Percentiles rank a stretch among this genome's conserved stretches.
phyloP scores from a whole-genome alignment of 1,284 basidiomycete genomes.

The Trametes versicolor region DNA sequence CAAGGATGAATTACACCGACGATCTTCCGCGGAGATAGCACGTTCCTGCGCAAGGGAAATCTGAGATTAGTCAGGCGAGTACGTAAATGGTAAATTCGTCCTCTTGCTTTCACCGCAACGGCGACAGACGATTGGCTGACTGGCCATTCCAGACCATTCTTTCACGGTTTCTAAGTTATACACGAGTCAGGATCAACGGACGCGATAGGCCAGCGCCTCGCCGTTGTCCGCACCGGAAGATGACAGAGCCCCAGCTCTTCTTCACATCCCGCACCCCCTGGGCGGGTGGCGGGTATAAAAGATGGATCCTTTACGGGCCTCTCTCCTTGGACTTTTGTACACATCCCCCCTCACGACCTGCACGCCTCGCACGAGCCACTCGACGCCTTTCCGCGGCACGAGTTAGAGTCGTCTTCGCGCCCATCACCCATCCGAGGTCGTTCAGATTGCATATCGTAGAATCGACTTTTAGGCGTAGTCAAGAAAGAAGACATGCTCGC shows the following conservation, averaged over 20 bases:
- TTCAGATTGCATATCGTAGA: background rate
- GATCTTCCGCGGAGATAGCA: slow-evolving; percentile 18
- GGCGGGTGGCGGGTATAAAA: slow-evolving; percentile 13
- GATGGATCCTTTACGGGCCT: background rate
- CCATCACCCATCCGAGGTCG: background rate
- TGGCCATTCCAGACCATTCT: slow-evolving; percentile 8
- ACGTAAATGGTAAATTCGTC: slow-evolving; percentile 19
- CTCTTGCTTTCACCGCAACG: background rate
- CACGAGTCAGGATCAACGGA: background rate
- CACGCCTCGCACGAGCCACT: background rate
- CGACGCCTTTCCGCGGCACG: background rate
- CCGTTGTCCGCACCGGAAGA: slow-evolving; percentile 13
- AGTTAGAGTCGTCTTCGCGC: background rate
- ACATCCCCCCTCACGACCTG: background rate
- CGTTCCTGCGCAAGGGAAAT: background rate
- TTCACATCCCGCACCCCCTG: background rate
- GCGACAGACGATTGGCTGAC: slow-evolving; percentile 10
- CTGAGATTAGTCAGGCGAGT: slow-evolving; percentile 16
- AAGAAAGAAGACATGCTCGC: slow-evolving; percentile 32
- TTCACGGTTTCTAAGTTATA: background rate
- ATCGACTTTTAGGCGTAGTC: background rate
- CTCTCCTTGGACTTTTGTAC: background rate
- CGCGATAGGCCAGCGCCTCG: slow-evolving; percentile 17
- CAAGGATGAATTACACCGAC: slow-evolving; percentile 8
- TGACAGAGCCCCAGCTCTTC: slow-evolving; percentile 10